Conservation (phyloP, 139 green algal genomes). For the Chlamydomonas incerta region DNA sequence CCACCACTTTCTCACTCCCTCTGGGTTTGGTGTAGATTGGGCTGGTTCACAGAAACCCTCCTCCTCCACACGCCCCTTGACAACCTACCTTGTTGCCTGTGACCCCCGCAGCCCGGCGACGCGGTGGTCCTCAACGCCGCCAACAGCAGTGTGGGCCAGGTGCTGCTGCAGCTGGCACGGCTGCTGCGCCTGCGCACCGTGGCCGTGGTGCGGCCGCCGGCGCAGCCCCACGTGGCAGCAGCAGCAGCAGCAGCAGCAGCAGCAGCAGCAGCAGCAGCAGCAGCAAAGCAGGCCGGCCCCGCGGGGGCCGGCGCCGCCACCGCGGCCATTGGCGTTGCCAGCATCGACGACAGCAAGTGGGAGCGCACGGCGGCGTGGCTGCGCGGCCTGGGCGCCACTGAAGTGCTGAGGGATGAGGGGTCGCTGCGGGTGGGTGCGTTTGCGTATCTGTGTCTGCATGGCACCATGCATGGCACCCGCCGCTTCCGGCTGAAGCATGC, state of each 20-base stretch:
- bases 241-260: neutral
- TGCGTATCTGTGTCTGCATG: too few relatives aligned
- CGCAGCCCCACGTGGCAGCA: neutral
- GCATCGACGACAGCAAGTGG: neutral
- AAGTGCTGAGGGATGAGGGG: conserved; percentile 75
- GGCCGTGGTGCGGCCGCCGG: conserved; percentile 44
- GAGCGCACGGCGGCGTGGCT: conserved; percentile 60
- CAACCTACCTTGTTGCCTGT: neutral
- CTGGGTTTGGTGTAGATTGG: too few relatives aligned
- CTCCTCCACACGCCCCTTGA: too few relatives aligned
- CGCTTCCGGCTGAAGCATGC: too few relatives aligned
- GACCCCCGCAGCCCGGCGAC: conserved; percentile 78
- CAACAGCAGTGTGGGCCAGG: conserved; percentile 83
- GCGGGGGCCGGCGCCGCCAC: too few relatives aligned
- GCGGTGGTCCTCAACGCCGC: conserved; percentile 91
- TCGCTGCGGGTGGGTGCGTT: conserved; percentile 68
- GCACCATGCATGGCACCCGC: too few relatives aligned
- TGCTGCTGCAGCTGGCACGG: conserved; percentile 86
- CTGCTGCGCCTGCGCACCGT: conserved; percentile 82
- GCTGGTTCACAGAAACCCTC: too few relatives aligned
- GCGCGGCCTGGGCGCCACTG: conserved; percentile 73
- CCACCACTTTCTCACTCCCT: too few relatives aligned
- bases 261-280: neutral
- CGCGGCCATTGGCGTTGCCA: neutral
- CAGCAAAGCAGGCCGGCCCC: too few relatives aligned